A percentile compares a stretch with the other conserved stretches of the same genome.
Conservation (phyloP, 257 asterid genomes). For the Cinchona pubescens region DNA sequence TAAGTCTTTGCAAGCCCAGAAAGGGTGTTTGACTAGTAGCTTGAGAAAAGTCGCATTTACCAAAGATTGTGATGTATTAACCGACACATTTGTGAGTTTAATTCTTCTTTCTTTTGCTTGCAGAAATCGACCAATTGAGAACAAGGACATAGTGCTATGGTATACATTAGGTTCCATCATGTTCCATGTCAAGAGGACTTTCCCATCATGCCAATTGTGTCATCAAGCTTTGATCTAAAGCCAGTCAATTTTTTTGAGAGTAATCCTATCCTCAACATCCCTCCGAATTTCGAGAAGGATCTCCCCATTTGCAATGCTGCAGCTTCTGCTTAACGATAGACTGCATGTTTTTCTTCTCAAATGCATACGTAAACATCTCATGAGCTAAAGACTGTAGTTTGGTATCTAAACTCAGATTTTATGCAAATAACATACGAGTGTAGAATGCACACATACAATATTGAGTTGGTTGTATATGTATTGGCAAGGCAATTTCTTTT, state of each 20-base stretch:
- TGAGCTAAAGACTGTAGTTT: not conserved
- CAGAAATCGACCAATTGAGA: conserved; percentile 79
- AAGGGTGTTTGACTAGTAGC: not conserved
- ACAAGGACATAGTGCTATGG: conserved; percentile 90
- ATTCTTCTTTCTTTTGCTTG: not conserved
- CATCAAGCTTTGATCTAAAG: conserved; percentile 89
- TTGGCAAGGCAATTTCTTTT: not conserved
- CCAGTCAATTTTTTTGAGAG: conserved; percentile 94
- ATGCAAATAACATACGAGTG: not conserved
- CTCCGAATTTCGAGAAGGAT: conserved; percentile 65
- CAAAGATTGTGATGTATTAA: not conserved
- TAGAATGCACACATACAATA: not conserved
- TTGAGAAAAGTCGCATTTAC: not conserved
- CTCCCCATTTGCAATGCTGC: conserved; percentile 79
- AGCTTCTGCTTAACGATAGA: conserved; percentile 52
- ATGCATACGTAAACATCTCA: not conserved
- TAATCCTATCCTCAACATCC: conserved; percentile 66
- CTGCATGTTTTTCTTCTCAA: not conserved
- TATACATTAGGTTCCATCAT: conserved; percentile 90
- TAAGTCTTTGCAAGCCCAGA: too few relatives aligned
- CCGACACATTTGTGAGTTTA: not conserved
- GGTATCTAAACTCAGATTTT: conserved; percentile 4
- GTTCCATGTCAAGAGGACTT: conserved; percentile 98
- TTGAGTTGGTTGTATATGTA: not conserved
- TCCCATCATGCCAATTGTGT: conserved; percentile 87